Conservation (phyloP, 352 stramenopile genomes). For the Pythium aquatile region DNA sequence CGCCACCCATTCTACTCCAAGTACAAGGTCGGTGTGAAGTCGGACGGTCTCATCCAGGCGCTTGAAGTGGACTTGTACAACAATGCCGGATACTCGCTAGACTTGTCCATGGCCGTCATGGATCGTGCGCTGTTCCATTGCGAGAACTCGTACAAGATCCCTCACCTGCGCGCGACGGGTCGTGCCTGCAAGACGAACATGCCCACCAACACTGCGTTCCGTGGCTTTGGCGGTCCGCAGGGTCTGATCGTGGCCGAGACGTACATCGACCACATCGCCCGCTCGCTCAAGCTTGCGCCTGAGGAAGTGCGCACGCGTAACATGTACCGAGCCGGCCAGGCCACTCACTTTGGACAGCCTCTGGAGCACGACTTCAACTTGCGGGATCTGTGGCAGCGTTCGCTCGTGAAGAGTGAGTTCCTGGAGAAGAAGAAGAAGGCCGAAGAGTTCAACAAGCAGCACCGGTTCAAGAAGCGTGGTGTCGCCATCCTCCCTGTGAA, state of each 20-base stretch:
- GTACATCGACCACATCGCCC: conserved; percentile 95
- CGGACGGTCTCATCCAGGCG: conserved; percentile 83
- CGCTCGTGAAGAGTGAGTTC: conserved; percentile 70
- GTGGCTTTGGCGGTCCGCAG: conserved; percentile 95
- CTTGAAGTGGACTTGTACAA: conserved; percentile 93
- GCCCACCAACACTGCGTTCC: conserved; percentile 94
- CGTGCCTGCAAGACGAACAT: conserved; percentile 94
- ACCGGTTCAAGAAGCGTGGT: conserved; percentile 92
- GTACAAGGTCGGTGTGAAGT: conserved; percentile 90
- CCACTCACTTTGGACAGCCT: conserved; percentile 92
- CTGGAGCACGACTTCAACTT: conserved; percentile 93
- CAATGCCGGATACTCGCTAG: conserved; percentile 94
- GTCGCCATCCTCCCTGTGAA: conserved; percentile 83
- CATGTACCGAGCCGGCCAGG: conserved; percentile 89
- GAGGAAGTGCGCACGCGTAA: conserved; percentile 86
- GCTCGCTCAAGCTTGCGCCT: conserved; percentile 62
- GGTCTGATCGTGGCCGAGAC: conserved; percentile 90
- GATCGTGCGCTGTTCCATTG: conserved; percentile 95
- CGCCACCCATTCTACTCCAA: conserved; percentile 93
- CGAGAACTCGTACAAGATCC: conserved; percentile 95
- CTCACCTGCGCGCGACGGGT: conserved; percentile 85
- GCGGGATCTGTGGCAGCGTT: conserved; percentile 79
- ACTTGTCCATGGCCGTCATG: conserved; percentile 94
- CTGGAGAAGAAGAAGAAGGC: conserved; percentile 59
- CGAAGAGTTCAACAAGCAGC: conserved; percentile 87